A percentile compares a stretch with the other conserved stretches of the same genome.
Evolutionary conservation across 371 early-diverging fungal genomes (phyloP).

Genomic region (Saksenaea oblongispora): DNA sequence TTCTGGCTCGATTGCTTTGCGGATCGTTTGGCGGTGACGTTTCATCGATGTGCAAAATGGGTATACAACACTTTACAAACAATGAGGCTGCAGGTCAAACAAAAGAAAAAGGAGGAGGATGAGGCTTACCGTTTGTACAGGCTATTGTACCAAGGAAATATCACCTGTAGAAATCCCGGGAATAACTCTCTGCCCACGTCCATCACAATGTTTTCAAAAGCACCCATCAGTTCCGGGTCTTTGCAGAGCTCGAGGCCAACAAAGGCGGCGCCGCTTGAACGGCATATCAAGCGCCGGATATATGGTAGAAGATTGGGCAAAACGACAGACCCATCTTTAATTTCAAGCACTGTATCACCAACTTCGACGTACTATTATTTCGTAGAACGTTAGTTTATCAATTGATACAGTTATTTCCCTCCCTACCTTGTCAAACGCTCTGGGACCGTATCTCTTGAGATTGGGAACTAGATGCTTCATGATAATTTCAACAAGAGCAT

Average conservation of each 20-base stretch:
- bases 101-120: neutral
- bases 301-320: neutral
- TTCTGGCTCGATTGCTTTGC: conserved; percentile 4
- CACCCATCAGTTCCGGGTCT: conserved; percentile 14
- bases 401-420: no score
- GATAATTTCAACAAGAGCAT: neutral
- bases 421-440: conserved; percentile 21
- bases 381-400: neutral
- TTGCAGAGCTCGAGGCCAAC: conserved; percentile 22
- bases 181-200: conserved; percentile 21
- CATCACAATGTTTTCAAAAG: conserved; percentile 21
- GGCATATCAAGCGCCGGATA: conserved; percentile 7
- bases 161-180: conserved; percentile 11
- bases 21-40: neutral
- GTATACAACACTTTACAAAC: neutral
- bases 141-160: conserved; percentile 28
- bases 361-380: neutral
- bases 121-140: conserved; percentile 25
- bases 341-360: neutral
- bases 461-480: conserved; percentile 32
- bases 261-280: conserved; percentile 23
- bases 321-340: conserved; percentile 11
- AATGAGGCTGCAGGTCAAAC: neutral
- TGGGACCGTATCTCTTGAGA: conserved; percentile 20
- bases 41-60: conserved; percentile 3